These are phyloP conservation scores for Pleurotus pulmonarius DNA, from an alignment of 768 basidiomycete species.

Conservation along the genomic window DNA sequence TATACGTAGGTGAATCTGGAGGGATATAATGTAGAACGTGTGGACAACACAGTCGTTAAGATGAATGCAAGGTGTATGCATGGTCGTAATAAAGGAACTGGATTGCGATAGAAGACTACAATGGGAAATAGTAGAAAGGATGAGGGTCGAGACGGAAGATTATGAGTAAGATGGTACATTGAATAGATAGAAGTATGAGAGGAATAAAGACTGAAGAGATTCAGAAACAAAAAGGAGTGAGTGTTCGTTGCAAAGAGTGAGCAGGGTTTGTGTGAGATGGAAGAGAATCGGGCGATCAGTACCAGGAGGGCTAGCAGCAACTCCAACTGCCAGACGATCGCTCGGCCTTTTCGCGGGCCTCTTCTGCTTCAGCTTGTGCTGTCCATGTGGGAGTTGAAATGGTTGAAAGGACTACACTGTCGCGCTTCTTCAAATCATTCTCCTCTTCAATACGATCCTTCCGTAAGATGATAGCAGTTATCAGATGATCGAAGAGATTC, in stretches of 20 bases:
- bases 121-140: not conserved
- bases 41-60: not conserved
- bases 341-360: conserved; percentile 53
- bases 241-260: conserved; percentile 10
- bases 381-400: conserved; percentile 68
- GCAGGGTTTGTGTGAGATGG: conserved; percentile 7
- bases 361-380: conserved; percentile 78
- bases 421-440: conserved; percentile 74
- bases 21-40: not conserved
- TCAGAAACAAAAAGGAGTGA: conserved; percentile 15
- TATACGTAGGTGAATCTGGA: not conserved
- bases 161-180: conserved; percentile 13
- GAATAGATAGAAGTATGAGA: conserved; percentile 9
- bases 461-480: conserved; percentile 72
- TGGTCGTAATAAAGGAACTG: conserved; percentile 1
- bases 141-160: not conserved
- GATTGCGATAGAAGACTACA: conserved; percentile 7
- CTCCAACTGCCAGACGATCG: conserved; percentile 57
- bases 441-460: conserved; percentile 80
- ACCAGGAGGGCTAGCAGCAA: conserved; percentile 53
- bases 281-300: conserved; percentile 12
- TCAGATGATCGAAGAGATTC: conserved; percentile 74
- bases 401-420: conserved; percentile 76
- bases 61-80: conserved; percentile 12
- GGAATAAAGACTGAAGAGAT: conserved; percentile 16